Evolutionary conservation across 2,329 filamentous ascomycete species (phyloP), one percentile per base, ranked within the genome.

Genomic region (Juglanconis sp.): DNA sequence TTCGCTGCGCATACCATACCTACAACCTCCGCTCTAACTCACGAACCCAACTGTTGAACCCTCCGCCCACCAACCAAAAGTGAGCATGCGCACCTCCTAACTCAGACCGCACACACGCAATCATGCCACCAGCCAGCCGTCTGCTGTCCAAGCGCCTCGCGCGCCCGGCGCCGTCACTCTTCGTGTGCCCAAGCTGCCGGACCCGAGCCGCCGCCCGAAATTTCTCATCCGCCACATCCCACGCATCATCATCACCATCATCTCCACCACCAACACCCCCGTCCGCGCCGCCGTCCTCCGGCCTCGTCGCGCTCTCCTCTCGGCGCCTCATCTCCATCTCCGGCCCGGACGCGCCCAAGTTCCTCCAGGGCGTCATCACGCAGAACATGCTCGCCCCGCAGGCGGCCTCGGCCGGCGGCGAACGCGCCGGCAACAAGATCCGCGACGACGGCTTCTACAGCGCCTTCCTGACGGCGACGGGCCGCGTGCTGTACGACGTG

Each of bases 361-460:
- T 93, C 74, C 83, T 99, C 2, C 92, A 98, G 73, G 93, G 94
- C 57, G 85, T 96, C 59, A 84, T 95, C 65, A 96, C 94, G 1
- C 85, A 88, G 64, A 89, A 87, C 64, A 83, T 92, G 64, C 73
- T 84, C 56, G 74, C 82, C 0, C 65, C 69, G 42, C 46, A 54
- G 7, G 38, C 47, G 34, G 10, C 50, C 13, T 56, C 53, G 53
- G 48, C 44, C 46, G 68, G 67, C 57, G 69, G 63, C 56, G 24
- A 24, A 24, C 24, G 24, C 24, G 62, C 59, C 47, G 56, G 50
- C 53, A 46, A 7, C 64, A n/a, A 62, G 32, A 49, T 46, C 40
- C 73, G 73, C 31, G 68, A 66, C 3, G 74, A 77, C 0, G 88
- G 86, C 4, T 87, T 89, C 72, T 98, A 96, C 74, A 82, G 89